phyloP scores from a whole-genome alignment of 2,329 filamentous ascomycete genomes.

The Penicillium freii region DNA sequence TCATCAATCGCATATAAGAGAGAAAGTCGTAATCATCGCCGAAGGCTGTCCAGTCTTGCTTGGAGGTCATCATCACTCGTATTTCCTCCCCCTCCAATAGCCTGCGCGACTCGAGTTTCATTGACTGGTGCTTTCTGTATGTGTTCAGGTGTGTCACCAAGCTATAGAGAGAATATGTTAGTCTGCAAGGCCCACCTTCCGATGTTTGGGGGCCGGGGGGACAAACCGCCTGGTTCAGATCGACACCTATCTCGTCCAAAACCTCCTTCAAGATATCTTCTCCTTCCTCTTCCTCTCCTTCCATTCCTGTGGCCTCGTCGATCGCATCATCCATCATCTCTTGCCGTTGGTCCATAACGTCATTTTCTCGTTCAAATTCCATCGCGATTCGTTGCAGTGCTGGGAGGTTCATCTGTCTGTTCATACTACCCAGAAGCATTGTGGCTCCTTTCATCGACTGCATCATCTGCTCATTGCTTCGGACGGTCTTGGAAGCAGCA shows the following conservation, averaged over 20 bases:
- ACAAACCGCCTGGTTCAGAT: constrained; percentile 83
- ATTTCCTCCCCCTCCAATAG: constrained; percentile 58
- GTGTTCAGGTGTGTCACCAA: constrained; percentile 86
- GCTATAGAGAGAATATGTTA: constrained; percentile 51
- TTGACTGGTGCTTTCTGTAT: constrained; percentile 70
- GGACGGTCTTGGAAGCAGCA: constrained; percentile 67
- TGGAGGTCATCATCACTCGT: constrained; percentile 84
- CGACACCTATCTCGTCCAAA: constrained; percentile 92
- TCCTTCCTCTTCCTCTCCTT: constrained; percentile 82
- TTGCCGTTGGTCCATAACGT: constrained; percentile 98
- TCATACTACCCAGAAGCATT: constrained; percentile 91
- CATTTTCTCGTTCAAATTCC: constrained; percentile 98
- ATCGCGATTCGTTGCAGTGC: constrained; percentile 94
- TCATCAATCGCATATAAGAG: constrained; percentile 4
- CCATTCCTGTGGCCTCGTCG: constrained; percentile 89
- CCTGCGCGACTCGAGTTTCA: constrained; percentile 80
- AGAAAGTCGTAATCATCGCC: constrained; percentile 46
- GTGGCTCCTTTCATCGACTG: constrained; percentile 99
- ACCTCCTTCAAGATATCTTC: constrained; percentile 97
- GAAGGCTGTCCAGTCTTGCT: constrained; percentile 84
- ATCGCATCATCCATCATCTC: constrained; percentile 99
- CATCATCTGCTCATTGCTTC: constrained; percentile 99
- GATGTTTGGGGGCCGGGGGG: not conserved
- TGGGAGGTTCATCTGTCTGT: constrained; percentile 94
- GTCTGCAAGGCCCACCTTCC: constrained; percentile 3